A percentile compares a stretch with the other conserved stretches of the same genome.
These are phyloP conservation scores for Colletotrichum sp. DNA, from an alignment of 2,329 filamentous ascomycete genomes.

Conservation along the genomic window DNA sequence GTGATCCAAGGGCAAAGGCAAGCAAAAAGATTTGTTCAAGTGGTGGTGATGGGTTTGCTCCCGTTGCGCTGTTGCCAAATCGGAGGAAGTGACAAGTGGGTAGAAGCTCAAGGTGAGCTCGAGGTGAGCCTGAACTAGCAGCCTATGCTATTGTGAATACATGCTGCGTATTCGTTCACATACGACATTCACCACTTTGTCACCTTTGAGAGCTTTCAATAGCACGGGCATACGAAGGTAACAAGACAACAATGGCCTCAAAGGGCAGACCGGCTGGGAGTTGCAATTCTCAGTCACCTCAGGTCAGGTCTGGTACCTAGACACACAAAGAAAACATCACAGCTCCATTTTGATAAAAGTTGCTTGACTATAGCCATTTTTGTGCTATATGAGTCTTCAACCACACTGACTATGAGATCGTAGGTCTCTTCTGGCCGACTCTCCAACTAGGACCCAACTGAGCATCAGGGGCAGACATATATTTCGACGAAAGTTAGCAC, in stretches of 20 bases:
- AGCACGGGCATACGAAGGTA: background rate
- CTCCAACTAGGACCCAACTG: background rate
- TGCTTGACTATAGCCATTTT: rapidly evolving
- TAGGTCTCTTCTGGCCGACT: background rate
- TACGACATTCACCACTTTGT: background rate
- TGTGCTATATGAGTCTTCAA: no score
- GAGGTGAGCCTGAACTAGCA: background rate
- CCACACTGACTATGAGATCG: background rate
- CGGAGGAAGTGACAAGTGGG: background rate
- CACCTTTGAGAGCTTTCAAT: background rate
- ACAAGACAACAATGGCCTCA: background rate
- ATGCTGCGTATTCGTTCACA: background rate
- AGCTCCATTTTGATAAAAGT: rapidly evolving
- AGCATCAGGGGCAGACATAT: background rate
- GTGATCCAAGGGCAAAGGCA: background rate
- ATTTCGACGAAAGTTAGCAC: background rate
- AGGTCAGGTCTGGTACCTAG: background rate
- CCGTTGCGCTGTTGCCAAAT: background rate
- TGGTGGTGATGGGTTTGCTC: background rate
- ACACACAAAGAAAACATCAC: background rate
- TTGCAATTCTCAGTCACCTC: background rate
- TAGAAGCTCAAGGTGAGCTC: background rate
- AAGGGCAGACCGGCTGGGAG: background rate
- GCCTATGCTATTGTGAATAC: background rate
- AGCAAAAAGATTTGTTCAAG: background rate